These are phyloP conservation scores for Didymella arachidicola DNA, from an alignment of 2,329 filamentous ascomycete genomes.

Conservation along the genomic window DNA sequence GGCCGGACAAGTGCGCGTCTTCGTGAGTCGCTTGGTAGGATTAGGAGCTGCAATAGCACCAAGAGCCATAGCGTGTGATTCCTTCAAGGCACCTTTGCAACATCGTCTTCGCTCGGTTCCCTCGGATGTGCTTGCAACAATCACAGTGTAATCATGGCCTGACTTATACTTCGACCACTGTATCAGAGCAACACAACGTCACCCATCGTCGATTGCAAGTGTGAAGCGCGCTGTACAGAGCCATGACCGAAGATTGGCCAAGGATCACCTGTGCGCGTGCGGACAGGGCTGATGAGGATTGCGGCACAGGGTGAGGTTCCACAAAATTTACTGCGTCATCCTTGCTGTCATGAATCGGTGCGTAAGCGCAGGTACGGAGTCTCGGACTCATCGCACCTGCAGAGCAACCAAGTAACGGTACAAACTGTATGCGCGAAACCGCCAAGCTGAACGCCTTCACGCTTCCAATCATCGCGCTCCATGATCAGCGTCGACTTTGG, in stretches of 20 bases:
- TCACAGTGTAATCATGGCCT: background rate
- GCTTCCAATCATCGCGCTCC: background rate
- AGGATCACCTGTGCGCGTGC: background rate
- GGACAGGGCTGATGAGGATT: constrained; percentile 1
- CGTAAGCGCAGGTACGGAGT: constrained; percentile 6
- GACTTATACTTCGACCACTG: background rate
- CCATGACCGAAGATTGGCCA: background rate
- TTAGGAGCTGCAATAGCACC: background rate
- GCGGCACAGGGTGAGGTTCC: background rate
- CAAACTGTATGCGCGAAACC: background rate
- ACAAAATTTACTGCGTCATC: constrained; percentile 9
- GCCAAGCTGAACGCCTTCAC: background rate
- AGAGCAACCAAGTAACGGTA: background rate
- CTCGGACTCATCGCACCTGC: constrained; percentile 1
- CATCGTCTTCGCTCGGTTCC: background rate
- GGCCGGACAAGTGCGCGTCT: background rate
- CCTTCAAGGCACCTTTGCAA: background rate
- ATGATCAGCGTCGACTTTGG: background rate
- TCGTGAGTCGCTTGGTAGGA: background rate
- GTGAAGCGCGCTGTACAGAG: background rate
- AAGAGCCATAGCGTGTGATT: background rate
- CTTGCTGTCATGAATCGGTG: constrained; percentile 12
- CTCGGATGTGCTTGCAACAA: background rate
- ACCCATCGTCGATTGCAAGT: background rate
- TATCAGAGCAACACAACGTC: background rate